These are phyloP conservation scores for Noccaea bulbosa DNA, from an alignment of 345 rosid species.

Conservation along the genomic window DNA sequence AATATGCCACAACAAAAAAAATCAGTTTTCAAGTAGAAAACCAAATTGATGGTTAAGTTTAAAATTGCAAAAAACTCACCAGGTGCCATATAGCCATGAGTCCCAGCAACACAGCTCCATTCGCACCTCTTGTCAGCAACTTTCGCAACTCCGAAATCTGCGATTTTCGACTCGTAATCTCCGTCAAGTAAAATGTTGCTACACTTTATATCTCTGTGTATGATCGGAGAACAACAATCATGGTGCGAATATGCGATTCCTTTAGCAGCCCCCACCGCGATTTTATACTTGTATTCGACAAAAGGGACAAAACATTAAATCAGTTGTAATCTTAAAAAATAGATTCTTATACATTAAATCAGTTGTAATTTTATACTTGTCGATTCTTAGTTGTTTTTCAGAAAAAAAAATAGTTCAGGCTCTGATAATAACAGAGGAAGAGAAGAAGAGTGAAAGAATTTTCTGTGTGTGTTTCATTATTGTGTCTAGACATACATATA, in stretches of 20 bases:
- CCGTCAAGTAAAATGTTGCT: conserved; percentile 76
- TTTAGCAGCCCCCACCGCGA: conserved; percentile 81
- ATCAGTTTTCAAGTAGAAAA: neutral
- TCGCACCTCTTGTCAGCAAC: conserved; percentile 59
- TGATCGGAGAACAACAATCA: conserved; percentile 75
- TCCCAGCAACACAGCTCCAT: conserved; percentile 71
- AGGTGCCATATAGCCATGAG: conserved; percentile 93
- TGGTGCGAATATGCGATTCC: conserved; percentile 90
- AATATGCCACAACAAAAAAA: neutral
- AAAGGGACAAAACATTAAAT: neutral
- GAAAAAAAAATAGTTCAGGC: no score
- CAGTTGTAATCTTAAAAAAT: neutral
- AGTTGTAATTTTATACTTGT: no score
- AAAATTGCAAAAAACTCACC: conserved; percentile 51
- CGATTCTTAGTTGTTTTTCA: no score
- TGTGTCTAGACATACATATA: no score
- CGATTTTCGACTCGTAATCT: conserved; percentile 75
- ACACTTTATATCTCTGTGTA: no score
- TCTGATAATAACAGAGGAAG: no score
- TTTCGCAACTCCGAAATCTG: conserved; percentile 92
- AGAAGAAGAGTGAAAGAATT: no score
- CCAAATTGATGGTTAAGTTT: conserved; percentile 5
- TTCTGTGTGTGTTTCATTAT: no score
- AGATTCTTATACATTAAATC: no score
- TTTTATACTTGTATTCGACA: conserved; percentile 53